Percentiles rank a stretch among this genome's conserved stretches.
Conservation (phyloP, 768 basidiomycete genomes). For the Macrolepiota albuminosa region DNA sequence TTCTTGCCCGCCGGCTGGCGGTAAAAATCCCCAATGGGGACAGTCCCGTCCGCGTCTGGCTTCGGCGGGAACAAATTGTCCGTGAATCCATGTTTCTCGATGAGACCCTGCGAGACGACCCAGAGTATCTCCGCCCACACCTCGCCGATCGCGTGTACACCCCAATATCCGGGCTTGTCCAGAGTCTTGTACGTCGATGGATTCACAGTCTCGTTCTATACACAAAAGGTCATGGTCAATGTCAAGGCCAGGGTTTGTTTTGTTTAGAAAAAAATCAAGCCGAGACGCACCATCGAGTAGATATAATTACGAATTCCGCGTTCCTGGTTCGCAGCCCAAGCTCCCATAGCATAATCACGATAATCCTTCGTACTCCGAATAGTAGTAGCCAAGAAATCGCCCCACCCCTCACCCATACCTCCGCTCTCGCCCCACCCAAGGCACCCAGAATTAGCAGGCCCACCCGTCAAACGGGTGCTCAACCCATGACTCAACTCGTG, state of each 20-base stretch:
- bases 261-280: too few relatives aligned
- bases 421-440: constrained; percentile 95
- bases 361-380: constrained; percentile 74
- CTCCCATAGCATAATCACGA: constrained; percentile 85
- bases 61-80: constrained; percentile 78
- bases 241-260: too few relatives aligned
- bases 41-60: constrained; percentile 55
- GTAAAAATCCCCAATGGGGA: constrained; percentile 78
- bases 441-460: constrained; percentile 88
- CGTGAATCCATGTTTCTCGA: constrained; percentile 78
- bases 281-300: constrained; percentile 61
- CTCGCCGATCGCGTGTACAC: constrained; percentile 88
- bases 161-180: constrained; percentile 92
- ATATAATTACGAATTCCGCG: constrained; percentile 83
- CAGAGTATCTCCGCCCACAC: constrained; percentile 94
- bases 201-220: constrained; percentile 62
- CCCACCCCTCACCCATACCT: constrained; percentile 99
- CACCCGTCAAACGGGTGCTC: constrained; percentile 92
- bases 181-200: constrained; percentile 93
- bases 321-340: constrained; percentile 83
- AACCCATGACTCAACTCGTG: constrained; percentile 88
- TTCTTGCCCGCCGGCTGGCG: constrained; percentile 40
- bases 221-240: not conserved
- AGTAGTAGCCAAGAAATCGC: constrained; percentile 85
- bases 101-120: constrained; percentile 69